Evolutionary conservation across 2,329 filamentous ascomycete species (phyloP), one percentile per base, ranked within the genome.

Genomic region (Didymella pinodella): DNA sequence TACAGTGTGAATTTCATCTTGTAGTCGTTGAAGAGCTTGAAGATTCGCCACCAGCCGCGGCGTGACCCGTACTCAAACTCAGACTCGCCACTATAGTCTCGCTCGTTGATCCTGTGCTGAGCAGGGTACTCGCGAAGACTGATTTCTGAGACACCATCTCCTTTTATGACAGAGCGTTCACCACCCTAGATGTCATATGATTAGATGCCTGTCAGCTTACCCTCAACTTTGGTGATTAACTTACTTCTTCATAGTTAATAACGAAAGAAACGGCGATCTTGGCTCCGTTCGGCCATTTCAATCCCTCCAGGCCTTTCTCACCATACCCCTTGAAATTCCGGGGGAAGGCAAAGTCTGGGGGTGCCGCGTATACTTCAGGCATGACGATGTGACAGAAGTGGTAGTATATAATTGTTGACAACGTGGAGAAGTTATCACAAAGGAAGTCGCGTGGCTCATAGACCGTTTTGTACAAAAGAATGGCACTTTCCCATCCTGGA

Each of bases 41-140:
- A 82, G 2, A 84, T 70, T 3, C 82, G 74, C 83, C 83, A 84
- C 67, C 80, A 80, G 3, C 82, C 83, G 0, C 77, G 77, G 2
- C 83, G 77, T 22, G 78, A 78, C 32, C 83, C 81, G 63, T 85
- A 85, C 54, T 85, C 82, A 61, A 81, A 85, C 61, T 84, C 82
- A 28, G 75, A 77, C 69, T 85, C 82, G 49, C 76, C 77, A 60
- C 81, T 83, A 62, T 79, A 74, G 47, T 75, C 77, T 48, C 82
- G 77, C 63, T 81, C 80, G 57, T 80, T 79, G 65, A 77, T 67
- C 14, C 69, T 68, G 7, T 74, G 68, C 11, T 65, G 64, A 6
- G 71, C 71, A 10, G 64, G 64, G 59, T 81, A 79, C 59, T 83
- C 73, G 59, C 72, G 70, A 14, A 75, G 64, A 46, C 65, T 70